Percentiles rank a stretch among this genome's conserved stretches.
These are phyloP conservation scores for Neofusicoccum laricinum DNA, from an alignment of 2,329 filamentous ascomycete species.

Conservation along the genomic window DNA sequence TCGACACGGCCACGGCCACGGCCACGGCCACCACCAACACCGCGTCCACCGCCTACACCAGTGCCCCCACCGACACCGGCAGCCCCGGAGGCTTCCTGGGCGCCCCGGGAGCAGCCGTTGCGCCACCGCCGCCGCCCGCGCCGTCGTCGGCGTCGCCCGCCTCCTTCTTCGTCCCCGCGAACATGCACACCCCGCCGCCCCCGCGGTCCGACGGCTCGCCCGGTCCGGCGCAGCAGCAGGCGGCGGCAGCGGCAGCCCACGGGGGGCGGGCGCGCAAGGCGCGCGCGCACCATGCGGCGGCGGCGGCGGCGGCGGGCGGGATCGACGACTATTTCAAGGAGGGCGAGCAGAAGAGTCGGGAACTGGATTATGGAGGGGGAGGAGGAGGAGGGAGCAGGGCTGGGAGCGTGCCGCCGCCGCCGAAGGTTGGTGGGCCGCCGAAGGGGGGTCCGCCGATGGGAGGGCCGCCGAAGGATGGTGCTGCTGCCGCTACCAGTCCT, in stretches of 20 bases:
- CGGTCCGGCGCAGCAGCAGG: slow-evolving; percentile 29
- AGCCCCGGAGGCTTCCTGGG: not conserved
- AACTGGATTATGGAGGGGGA: slow-evolving; percentile 37
- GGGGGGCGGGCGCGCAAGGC: slow-evolving; percentile 14
- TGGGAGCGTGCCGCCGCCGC: slow-evolving; percentile 34
- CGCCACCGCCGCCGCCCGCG: not conserved
- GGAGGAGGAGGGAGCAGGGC: slow-evolving; percentile 22
- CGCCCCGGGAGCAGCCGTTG: not conserved
- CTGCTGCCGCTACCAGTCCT: slow-evolving; percentile 12
- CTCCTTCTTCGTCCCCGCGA: slow-evolving; percentile 46
- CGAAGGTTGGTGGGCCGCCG: slow-evolving; percentile 35
- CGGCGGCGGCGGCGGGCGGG: slow-evolving; percentile 27
- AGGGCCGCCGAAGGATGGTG: slow-evolving; percentile 23
- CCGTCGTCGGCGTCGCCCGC: slow-evolving; percentile 18
- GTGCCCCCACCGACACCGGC: not conserved
- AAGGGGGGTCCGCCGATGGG: slow-evolving; percentile 30
- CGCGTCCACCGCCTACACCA: slow-evolving; percentile 4
- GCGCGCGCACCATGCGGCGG: slow-evolving; percentile 28
- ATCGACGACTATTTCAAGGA: slow-evolving; percentile 47
- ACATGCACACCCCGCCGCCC: slow-evolving; percentile 23
- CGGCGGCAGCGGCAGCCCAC: not conserved
- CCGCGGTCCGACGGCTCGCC: slow-evolving; percentile 19
- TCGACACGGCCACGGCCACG: slow-evolving; percentile 53
- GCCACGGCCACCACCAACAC: not conserved
- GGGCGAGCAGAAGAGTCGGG: slow-evolving; percentile 43